phyloP scores from a whole-genome alignment of 768 basidiomycete genomes.

The Pulveroboletus sp. region DNA sequence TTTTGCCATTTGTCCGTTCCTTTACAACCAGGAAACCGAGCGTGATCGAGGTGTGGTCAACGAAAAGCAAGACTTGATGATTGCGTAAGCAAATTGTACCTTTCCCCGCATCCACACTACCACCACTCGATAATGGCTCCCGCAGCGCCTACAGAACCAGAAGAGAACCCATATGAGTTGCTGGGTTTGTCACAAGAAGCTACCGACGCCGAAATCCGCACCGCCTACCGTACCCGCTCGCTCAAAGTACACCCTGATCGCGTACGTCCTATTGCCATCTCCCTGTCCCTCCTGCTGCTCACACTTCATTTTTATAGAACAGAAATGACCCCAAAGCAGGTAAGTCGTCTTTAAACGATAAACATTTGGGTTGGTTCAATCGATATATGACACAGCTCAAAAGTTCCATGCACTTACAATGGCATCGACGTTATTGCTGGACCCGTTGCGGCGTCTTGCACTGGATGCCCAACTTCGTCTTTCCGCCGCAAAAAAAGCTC shows the following conservation, averaged over 20 bases:
- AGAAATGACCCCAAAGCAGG: slow-evolving; percentile 80
- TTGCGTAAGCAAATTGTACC: slow-evolving; percentile 8
- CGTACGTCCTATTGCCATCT: slow-evolving; percentile 42
- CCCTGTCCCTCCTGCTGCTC: slow-evolving; percentile 9
- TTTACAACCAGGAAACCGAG: not conserved
- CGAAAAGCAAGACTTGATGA: slow-evolving; percentile 4
- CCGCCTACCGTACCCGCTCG: slow-evolving; percentile 75
- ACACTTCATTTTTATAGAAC: slow-evolving; percentile 45
- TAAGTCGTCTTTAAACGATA: slow-evolving; percentile 26
- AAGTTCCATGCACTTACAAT: slow-evolving; percentile 85
- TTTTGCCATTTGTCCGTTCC: slow-evolving; percentile 44
- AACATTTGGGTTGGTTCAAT: slow-evolving; percentile 1
- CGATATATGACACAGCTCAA: slow-evolving; percentile 41
- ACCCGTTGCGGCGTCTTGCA: slow-evolving; percentile 74
- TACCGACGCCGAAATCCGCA: slow-evolving; percentile 75
- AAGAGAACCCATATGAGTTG: slow-evolving; percentile 72
- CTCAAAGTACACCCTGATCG: slow-evolving; percentile 88
- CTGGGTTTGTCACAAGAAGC: slow-evolving; percentile 59
- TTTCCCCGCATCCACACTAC: not conserved
- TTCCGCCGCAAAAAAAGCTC: slow-evolving; percentile 63
- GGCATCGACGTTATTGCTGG: slow-evolving; percentile 78
- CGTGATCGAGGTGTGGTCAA: not conserved
- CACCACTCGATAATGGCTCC: slow-evolving; percentile 18
- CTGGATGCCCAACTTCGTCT: slow-evolving; percentile 77
- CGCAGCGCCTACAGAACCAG: slow-evolving; percentile 42